phyloP scores from a whole-genome alignment of 768 basidiomycete genomes.

The Asterophora parasitica region DNA sequence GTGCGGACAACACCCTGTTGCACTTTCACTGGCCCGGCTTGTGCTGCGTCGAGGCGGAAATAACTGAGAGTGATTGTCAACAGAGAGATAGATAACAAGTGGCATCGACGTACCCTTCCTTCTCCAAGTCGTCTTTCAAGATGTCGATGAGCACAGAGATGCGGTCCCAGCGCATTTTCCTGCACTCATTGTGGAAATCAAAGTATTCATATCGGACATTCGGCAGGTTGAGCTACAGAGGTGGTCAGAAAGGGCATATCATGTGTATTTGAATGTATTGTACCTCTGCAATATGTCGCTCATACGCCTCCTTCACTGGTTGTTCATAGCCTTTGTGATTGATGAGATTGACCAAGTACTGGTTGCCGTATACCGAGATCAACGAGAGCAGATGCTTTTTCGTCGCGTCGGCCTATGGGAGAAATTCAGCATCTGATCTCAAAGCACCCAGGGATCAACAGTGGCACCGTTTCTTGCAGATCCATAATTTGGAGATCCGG shows the following conservation, averaged over 20 bases:
- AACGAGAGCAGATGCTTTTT: constrained; percentile 71
- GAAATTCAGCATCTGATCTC: constrained; percentile 1
- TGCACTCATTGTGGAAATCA: constrained; percentile 96
- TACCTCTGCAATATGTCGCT: constrained; percentile 67
- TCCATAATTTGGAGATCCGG: constrained; percentile 98
- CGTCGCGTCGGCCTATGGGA: constrained; percentile 60
- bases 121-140: constrained; percentile 62
- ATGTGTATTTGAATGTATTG: constrained; percentile 10
- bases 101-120: constrained; percentile 52
- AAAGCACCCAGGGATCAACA: neutral
- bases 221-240: constrained; percentile 50
- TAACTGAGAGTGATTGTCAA: constrained; percentile 43
- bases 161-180: constrained; percentile 91
- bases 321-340: constrained; percentile 92
- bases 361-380: constrained; percentile 68
- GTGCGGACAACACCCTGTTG: constrained; percentile 84
- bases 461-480: constrained; percentile 71
- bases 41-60: constrained; percentile 61
- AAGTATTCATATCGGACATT: constrained; percentile 89
- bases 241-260: constrained; percentile 1
- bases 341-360: constrained; percentile 83
- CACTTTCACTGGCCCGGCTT: constrained; percentile 41
- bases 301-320: constrained; percentile 94
- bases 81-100: neutral
- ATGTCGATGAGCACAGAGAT: constrained; percentile 78